Evolutionary conservation across 1,284 basidiomycete species (phyloP), one percentile per base, ranked within the genome.

Genomic region (Somion occarium): DNA sequence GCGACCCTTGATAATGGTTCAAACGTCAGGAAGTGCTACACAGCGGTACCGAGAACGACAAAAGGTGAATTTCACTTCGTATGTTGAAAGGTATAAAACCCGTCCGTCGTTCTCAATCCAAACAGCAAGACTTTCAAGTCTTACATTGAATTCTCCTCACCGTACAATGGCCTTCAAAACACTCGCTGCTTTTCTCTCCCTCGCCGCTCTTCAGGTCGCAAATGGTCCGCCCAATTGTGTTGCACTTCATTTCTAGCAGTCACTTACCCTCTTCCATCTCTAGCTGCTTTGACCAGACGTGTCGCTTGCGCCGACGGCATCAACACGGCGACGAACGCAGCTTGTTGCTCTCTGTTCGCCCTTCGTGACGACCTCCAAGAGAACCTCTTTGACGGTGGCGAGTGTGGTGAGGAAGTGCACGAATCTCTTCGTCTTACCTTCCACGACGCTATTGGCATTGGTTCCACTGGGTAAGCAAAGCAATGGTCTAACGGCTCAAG

Each of bases 321-420:
- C 23, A 57, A 65, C 44, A 64, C 60, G 11, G 69, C 66, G 23
- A 61, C 66, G 4, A 70, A 73, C 54, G 65, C 59, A 25, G 70
- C 70, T 3, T 73, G 72, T 59, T 72, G 71, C 55, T 56, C 61
- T 49, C 58, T 64, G 41, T 72, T 71, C 63, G 63, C 69, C 38
- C 56, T 71, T 20, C 60, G 66, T 13, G 66, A 70, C 12, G 67
- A 69, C 44, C 58, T 73, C 39, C 71, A 73, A 57, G 43, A 59
- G 30, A 65, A 69, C 56, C 63, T 73, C 13, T 71, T 71, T 59
- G 67, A 70, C 38, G 55, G 55, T 48, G 53, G 50, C 38, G 47
- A 44, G 38, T 61, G 63, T 46, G 61, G 62, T 24, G 60, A 64
- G 42, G 61, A 67, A 30, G 61, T 59, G n/a, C n/a, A n/a, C n/a